Conservation (phyloP, 148 eudicot species). For the Dysphania ambrosioides region DNA sequence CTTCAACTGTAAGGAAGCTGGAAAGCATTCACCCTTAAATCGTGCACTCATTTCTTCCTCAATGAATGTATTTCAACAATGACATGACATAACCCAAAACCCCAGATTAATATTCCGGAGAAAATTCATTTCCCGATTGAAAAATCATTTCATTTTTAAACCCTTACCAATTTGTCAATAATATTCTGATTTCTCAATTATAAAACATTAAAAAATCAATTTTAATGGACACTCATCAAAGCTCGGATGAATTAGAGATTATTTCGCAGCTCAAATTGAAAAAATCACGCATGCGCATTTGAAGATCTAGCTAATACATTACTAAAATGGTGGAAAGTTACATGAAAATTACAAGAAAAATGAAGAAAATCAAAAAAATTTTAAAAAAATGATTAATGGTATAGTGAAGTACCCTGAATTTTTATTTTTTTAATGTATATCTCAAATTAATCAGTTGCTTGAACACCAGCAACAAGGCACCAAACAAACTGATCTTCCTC, state of each 20-base stretch:
- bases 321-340: not conserved
- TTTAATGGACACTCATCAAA: conserved; percentile 15
- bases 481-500: conserved; percentile 5
- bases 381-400: no score
- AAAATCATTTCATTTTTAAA: conserved; percentile 6
- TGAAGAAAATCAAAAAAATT: conserved; percentile 4
- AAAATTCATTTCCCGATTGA: not conserved
- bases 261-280: not conserved
- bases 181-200: conserved; percentile 4
- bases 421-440: no score
- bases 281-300: not conserved
- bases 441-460: not conserved
- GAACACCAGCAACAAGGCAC: not conserved
- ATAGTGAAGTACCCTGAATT: conserved; percentile 16
- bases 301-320: conserved; percentile 21
- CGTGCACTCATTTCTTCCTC: conserved; percentile 3
- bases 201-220: conserved; percentile 11
- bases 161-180: not conserved
- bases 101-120: no score
- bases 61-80: conserved; percentile 13
- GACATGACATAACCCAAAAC: conserved; percentile 12
- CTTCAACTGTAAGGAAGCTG: conserved; percentile 25
- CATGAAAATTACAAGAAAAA: not conserved
- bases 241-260: not conserved
- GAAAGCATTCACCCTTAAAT: not conserved